Conservation (phyloP, 177 flowering plant species). For the Vitis hybrid region DNA sequence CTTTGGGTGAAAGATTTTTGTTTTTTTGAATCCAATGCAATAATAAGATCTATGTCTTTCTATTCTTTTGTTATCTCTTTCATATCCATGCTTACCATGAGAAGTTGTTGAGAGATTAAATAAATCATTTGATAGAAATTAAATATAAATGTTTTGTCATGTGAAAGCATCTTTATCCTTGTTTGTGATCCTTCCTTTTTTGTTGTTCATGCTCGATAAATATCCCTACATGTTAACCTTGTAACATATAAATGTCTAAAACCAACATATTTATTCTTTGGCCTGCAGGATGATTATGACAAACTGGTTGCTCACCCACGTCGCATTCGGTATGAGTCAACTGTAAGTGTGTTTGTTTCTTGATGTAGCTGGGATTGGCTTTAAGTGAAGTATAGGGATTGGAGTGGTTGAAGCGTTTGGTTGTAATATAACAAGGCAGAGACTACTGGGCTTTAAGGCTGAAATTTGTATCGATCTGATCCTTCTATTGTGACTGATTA, state of each 20-base stretch:
- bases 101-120: neutral
- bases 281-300: conserved; percentile 76
- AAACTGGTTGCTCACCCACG: conserved; percentile 58
- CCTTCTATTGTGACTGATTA: too few relatives aligned
- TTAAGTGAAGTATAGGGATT: neutral
- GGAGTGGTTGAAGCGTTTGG: neutral
- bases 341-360: conserved; percentile 49
- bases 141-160: neutral
- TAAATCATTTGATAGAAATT: neutral
- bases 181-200: neutral
- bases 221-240: neutral
- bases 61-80: neutral
- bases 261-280: conserved; percentile 1
- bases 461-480: too few relatives aligned
- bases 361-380: neutral
- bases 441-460: neutral
- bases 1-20: neutral
- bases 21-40: neutral
- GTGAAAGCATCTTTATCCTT: neutral
- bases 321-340: conserved; percentile 80
- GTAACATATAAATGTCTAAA: neutral
- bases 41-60: neutral
- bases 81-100: neutral
- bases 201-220: neutral
- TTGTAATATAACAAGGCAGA: neutral